phyloP scores from a whole-genome alignment of 192 early-diverging fungal species.

The Coemansia umbellata region DNA sequence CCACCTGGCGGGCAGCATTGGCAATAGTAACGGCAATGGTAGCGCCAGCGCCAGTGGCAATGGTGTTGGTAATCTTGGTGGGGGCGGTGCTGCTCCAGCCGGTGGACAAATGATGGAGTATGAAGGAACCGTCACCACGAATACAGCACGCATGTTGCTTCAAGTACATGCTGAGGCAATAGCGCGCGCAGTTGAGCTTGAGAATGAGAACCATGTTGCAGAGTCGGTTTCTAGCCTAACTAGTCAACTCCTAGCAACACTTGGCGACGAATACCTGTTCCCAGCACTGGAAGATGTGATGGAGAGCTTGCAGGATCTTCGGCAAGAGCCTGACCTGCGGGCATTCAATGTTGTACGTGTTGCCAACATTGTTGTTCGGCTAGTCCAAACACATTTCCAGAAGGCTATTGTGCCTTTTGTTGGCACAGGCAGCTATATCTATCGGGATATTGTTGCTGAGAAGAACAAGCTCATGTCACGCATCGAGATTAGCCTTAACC shows the following conservation, averaged over 20 bases:
- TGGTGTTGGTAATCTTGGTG: neutral
- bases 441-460: conserved; percentile 78
- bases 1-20: neutral
- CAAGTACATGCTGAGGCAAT: conserved; percentile 76
- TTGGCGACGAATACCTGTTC: conserved; percentile 82
- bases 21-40: neutral
- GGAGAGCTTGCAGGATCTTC: conserved; percentile 37
- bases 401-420: conserved; percentile 40
- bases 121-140: conserved; percentile 24
- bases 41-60: neutral
- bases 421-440: conserved; percentile 51
- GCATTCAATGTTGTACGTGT: conserved; percentile 26
- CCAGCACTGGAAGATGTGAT: conserved; percentile 71
- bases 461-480: conserved; percentile 88
- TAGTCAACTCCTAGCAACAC: conserved; percentile 66
- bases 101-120: conserved; percentile 1
- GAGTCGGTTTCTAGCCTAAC: conserved; percentile 66
- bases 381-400: conserved; percentile 44
- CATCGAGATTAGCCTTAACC: conserved; percentile 78
- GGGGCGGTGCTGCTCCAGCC: neutral
- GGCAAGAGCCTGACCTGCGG: conserved; percentile 39
- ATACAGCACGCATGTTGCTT: conserved; percentile 46
- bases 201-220: conserved; percentile 59
- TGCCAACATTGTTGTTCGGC: conserved; percentile 25
- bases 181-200: conserved; percentile 74